Base-by-base conservation (phyloP, 352 stramenopile genomes). In the Globisporangium cystogenes region DNA sequence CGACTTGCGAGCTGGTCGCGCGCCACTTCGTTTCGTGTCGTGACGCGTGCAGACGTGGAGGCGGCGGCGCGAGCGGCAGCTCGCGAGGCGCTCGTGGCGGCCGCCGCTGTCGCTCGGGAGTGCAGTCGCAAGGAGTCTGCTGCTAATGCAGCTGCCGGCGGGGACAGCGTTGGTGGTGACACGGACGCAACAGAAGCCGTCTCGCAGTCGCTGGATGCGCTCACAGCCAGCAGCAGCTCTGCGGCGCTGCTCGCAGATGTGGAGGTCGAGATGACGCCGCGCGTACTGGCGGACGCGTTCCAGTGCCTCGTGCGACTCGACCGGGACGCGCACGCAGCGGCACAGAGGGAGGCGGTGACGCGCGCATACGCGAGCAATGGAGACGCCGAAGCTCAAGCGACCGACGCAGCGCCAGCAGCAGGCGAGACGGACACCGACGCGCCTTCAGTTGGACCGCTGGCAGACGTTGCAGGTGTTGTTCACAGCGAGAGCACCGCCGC, bases 301-400 rank as follows among this genome's bases (percentile, higher is more conserved):
- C 78, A 87, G 56, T 56, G 62, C 23, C 62, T 87, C 18, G 60
- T 87, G 16, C 31, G 27, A 18, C 52, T 62, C 2, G 75, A 89
- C 43, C 12, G 79, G 74, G 46, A 62, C 4, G 40, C 33, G 0
- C 36, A 58, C 31, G n/a, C 55, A 12, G n/a, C 54, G 8, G 12
- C 21, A 4, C 20, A 5, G 33, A 18, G 1, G 33, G 12, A 39
- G 33, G 4, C 33, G 24, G 44, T 48, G 15, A 24, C 42, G 1
- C 29, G 10, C 21, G 7, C 20, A 26, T 3, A 51, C 29, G 27
- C 18, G 0, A 29, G 45, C 18, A 18, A 31, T 5, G 18, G 27
- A 51, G 7, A 8, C 12, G 14, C 14, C 29, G 18, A 27, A 7
- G 7, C 4, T 27, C 14, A 24, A 45, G 15, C 26, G 14, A 11